Base-by-base conservation (phyloP, 139 green algal genomes). In the Auxenochlorella pyrenoidosa region DNA sequence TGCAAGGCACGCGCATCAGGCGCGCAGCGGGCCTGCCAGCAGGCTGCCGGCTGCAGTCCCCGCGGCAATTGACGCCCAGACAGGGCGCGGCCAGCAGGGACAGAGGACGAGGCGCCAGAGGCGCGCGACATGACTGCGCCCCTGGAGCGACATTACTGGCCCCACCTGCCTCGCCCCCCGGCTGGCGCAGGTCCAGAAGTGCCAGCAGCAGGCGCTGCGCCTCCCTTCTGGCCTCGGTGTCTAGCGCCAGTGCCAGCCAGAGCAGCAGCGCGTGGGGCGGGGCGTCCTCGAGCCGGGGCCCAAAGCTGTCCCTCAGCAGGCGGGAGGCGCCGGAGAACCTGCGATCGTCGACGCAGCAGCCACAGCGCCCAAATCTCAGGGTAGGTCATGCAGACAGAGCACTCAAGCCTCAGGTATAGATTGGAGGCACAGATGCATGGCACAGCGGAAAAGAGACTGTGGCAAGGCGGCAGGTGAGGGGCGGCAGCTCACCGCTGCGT, bases 231-330 rank as follows among this genome's bases (percentile, higher is more conserved):
- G 79, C 38, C 0, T 84, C 51, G 47, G 75, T 87, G 72, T 91
- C 88, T 43, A 91, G 47, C 5, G 88, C 88, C 28, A 91, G 82
- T 2, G 88, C 84, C 34, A 91, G 82, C 88, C 88, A 91, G 34
- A 91, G 30, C 73, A 91, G 83, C 24, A 89, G 51, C 5, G 24
- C 36, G 65, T 88, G 65, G 4, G 83, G 59, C 30, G 88, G 88
- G 10, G 43, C 72, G 16, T 65, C 44, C 24, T 89, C 60, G 22
- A 89, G 38, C 21, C n/a, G 44, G 8, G 43, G 75, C 32, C 65
- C 66, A 80, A 87, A 91, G 28, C n/a, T 54, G n/a, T 86, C 65
- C 26, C 22, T n/a, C 28, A 91, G 73, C 36, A 76, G 41, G 8
- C 34, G n/a, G 19, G 41, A 75, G 2, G 83, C 75, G 10, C 32